phyloP scores from a whole-genome alignment of 176 grass and related monocot species.

The Pontederia crassipes region DNA sequence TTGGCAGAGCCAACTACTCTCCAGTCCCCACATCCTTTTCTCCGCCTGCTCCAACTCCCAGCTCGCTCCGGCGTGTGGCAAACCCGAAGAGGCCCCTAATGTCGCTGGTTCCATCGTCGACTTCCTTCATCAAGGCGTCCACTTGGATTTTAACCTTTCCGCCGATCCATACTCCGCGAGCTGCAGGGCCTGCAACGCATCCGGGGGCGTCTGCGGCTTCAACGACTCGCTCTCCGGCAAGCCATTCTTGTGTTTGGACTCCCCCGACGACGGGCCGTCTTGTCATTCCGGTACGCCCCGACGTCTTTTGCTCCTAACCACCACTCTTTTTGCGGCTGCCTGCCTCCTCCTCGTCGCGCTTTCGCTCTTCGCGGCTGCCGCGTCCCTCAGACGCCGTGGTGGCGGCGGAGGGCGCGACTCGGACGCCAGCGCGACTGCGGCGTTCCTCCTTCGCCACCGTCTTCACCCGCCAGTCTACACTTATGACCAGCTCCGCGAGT shows the following conservation, averaged over 20 bases:
- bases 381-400: conserved; percentile 33
- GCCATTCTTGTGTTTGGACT: conserved; percentile 30
- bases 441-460: conserved; percentile 33
- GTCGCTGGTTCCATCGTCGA: conserved; percentile 9
- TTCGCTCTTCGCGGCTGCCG: conserved; percentile 41
- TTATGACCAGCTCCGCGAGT: conserved; percentile 64
- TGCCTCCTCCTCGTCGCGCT: conserved; percentile 44
- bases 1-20: conserved; percentile 17
- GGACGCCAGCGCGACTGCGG: conserved; percentile 5
- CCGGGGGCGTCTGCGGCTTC: conserved; percentile 24
- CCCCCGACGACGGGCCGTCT: background rate
- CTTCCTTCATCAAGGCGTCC: conserved; percentile 25
- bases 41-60: conserved; percentile 6
- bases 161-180: conserved; percentile 27
- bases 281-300: background rate
- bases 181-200: conserved; percentile 11
- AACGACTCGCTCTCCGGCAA: conserved; percentile 28
- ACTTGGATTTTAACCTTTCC: conserved; percentile 13
- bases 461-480: conserved; percentile 54
- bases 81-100: background rate
- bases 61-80: background rate
- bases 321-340: conserved; percentile 25
- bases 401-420: background rate
- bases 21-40: conserved; percentile 21
- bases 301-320: conserved; percentile 21